Evolutionary conservation across 2,329 filamentous ascomycete species (phyloP).

Genomic region (Lachnellula suecica): DNA sequence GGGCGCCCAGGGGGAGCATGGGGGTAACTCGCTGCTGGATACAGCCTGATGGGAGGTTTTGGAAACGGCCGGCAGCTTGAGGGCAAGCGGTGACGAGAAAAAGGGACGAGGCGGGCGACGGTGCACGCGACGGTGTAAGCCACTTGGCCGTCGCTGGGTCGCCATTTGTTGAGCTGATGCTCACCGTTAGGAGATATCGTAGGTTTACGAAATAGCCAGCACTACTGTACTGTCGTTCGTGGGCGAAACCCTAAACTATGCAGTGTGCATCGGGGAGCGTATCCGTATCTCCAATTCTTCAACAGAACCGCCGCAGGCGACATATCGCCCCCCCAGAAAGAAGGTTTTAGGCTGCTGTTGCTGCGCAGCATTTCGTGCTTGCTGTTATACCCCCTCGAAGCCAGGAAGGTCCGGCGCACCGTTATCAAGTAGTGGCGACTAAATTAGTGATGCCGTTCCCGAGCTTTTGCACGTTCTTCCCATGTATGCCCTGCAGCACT

Average conservation of each 20-base stretch:
- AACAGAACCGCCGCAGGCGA: too few relatives aligned
- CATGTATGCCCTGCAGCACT: conserved; percentile 19
- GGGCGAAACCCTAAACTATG: too few relatives aligned
- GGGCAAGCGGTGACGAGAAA: not conserved
- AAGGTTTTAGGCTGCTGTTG: too few relatives aligned
- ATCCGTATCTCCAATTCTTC: too few relatives aligned
- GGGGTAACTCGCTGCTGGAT: not conserved
- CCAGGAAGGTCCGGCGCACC: too few relatives aligned
- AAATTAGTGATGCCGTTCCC: not conserved
- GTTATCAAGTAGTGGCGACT: too few relatives aligned
- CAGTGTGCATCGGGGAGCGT: too few relatives aligned
- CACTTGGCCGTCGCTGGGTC: not conserved
- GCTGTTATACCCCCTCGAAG: not conserved
- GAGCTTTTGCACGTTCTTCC: conserved; percentile 9
- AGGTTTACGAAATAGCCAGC: too few relatives aligned
- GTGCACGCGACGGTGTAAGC: not conserved
- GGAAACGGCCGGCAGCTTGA: not conserved
- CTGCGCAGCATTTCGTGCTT: too few relatives aligned
- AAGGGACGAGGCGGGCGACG: not conserved
- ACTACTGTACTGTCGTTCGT: too few relatives aligned
- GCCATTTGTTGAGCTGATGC: not conserved
- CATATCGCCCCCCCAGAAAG: too few relatives aligned
- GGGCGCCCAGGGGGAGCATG: not conserved
- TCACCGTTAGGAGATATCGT: not conserved
- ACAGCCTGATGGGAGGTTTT: not conserved